Base-by-base conservation (phyloP, 805 yeast genomes). In the Kockiozyma suomiensis region DNA sequence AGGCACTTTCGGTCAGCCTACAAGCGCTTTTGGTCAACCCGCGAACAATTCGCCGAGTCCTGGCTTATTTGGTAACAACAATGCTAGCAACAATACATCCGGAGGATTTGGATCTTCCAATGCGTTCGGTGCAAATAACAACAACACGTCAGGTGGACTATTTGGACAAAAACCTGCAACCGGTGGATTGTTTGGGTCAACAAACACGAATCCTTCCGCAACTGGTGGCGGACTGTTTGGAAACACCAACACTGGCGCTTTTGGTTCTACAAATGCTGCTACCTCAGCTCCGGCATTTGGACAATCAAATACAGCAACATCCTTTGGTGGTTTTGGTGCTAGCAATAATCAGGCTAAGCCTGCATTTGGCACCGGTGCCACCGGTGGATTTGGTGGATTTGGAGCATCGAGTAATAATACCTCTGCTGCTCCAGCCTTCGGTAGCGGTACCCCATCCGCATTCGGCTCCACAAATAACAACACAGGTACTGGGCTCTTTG, bases 41-140 rank as follows among this genome's bases (percentile, higher is more conserved):
- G 46, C 52, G 38, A 52, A 49, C 50, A 47, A 56, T 4, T 21
- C 65, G 32, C 41, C 58, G 21, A 50, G 55, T 28, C 50, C 54
- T 17, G 28, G 66, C 15, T 68, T 81, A 55, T 82, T 82, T 69
- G 84, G 84, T 23, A 74, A 71, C 46, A 61, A 56, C 46, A 58
- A 56, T 25, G 47, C 53, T 41, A 41, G 38, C 15, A 28, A 25
- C 26, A 48, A 17, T 17, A 38, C 65, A 12, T 41, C 53, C 15
- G 40, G 54, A 23, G 64, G 61, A 1, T 67, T 67, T 59, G 68
- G 66, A 28, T 26, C 64, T 13, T 54, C 40, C 13, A 41, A 46
- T 17, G 56, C 45, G 19, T 48, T 59, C 41, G 66, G 69, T 4
- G 68, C 71, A 32, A 73, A 72, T 19, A 54, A 46, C 46, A 61